Conservation (phyloP, 352 stramenopile species). For the Plasmopara halstedii region DNA sequence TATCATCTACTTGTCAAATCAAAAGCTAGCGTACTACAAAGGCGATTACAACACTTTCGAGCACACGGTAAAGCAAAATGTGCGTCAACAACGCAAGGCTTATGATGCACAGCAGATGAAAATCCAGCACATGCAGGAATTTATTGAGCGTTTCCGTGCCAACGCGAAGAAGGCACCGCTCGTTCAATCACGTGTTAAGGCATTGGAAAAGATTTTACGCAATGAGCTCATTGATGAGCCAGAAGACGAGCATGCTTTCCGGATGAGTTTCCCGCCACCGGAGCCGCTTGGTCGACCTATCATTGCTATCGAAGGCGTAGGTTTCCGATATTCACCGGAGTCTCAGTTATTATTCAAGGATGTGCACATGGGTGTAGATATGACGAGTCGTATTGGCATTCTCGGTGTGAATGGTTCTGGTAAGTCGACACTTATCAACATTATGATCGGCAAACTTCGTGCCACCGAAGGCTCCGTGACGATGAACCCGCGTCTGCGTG, state of each 20-base stretch:
- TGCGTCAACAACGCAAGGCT: slow-evolving; percentile 89
- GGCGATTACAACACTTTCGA: slow-evolving; percentile 97
- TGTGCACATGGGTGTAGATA: slow-evolving; percentile 97
- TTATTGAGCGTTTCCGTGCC: slow-evolving; percentile 94
- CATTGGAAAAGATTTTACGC: slow-evolving; percentile 78
- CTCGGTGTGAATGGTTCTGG: slow-evolving; percentile 89
- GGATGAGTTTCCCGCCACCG: slow-evolving; percentile 93
- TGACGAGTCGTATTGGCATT: slow-evolving; percentile 91
- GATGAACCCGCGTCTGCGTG: slow-evolving; percentile 87
- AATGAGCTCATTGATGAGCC: slow-evolving; percentile 89
- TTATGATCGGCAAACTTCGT: slow-evolving; percentile 93
- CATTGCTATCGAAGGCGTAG: slow-evolving; percentile 88
- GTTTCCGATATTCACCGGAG: slow-evolving; percentile 65
- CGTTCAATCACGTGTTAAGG: slow-evolving; percentile 96
- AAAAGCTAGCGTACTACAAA: slow-evolving; percentile 91
- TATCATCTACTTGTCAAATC: slow-evolving; percentile 89
- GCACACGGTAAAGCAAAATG: slow-evolving; percentile 88
- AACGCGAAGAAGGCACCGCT: slow-evolving; percentile 94
- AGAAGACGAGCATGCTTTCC: slow-evolving; percentile 90
- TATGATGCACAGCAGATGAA: slow-evolving; percentile 86
- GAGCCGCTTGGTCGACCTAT: slow-evolving; percentile 93
- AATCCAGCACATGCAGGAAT: slow-evolving; percentile 95
- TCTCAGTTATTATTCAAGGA: slow-evolving; percentile 66
- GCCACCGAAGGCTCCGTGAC: slow-evolving; percentile 82
- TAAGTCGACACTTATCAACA: slow-evolving; percentile 95